Evolutionary conservation across 2,329 filamentous ascomycete species (phyloP).

Genomic region (Penicillium frequentans): DNA sequence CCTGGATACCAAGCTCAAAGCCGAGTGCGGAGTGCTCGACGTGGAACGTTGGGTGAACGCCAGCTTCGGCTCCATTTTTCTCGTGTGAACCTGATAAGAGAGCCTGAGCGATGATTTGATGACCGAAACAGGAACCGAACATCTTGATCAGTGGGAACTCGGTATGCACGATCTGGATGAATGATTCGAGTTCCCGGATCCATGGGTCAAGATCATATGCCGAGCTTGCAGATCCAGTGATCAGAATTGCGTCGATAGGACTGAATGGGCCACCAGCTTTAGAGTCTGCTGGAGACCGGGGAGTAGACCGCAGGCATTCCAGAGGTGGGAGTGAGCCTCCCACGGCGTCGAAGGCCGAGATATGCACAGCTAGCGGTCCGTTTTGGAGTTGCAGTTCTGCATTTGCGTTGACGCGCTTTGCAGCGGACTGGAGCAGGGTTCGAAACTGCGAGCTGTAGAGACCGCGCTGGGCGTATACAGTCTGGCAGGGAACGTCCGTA

Average conservation of each 20-base stretch:
- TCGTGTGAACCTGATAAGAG: conserved; percentile 13
- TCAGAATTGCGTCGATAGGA: conserved; percentile 30
- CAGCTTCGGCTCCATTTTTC: not conserved
- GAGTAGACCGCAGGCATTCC: conserved; percentile 19
- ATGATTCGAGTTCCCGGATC: conserved; percentile 24
- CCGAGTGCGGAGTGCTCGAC: conserved; percentile 24
- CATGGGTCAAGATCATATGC: conserved; percentile 26
- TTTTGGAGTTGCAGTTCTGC: conserved; percentile 1
- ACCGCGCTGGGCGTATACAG: conserved; percentile 33
- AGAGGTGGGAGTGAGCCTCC: conserved; percentile 30
- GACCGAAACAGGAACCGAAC: conserved; percentile 37
- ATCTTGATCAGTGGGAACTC: conserved; percentile 29
- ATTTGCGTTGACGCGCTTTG: conserved; percentile 25
- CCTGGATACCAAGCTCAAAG: conserved; percentile 32
- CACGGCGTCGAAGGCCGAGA: conserved; percentile 35
- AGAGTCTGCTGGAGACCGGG: conserved; percentile 6
- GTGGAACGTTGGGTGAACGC: conserved; percentile 6
- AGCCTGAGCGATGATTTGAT: conserved; percentile 32
- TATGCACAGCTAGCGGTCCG: conserved; percentile 23
- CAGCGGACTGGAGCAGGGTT: conserved; percentile 31
- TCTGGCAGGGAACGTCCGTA: conserved; percentile 35
- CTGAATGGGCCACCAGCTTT: conserved; percentile 3
- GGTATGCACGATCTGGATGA: conserved; percentile 24
- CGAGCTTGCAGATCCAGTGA: conserved; percentile 29
- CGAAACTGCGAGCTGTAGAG: conserved; percentile 40